These are phyloP conservation scores for Microdochium paspali DNA, from an alignment of 2,329 filamentous ascomycete genomes.

Conservation along the genomic window DNA sequence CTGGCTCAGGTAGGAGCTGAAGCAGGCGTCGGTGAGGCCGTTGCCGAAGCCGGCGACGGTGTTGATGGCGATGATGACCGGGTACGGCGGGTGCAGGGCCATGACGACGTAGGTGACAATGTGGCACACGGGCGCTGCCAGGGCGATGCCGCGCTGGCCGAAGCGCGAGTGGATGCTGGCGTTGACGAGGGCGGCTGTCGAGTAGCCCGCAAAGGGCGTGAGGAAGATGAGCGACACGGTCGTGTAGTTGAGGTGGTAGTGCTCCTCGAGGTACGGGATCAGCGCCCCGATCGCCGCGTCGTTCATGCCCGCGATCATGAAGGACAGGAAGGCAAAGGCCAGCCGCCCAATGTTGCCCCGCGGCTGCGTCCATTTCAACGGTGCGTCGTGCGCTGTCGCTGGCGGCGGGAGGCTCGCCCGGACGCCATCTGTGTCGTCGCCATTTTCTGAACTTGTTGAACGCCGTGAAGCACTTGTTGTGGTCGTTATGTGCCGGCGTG, in stretches of 20 bases:
- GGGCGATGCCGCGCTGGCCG: slow-evolving; percentile 63
- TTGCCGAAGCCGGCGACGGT: slow-evolving; percentile 63
- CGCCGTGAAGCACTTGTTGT: not conserved
- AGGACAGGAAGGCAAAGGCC: not conserved
- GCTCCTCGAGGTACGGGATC: slow-evolving; percentile 40
- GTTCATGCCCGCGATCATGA: slow-evolving; percentile 7
- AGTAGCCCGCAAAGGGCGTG: slow-evolving; percentile 57
- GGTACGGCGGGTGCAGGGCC: slow-evolving; percentile 59
- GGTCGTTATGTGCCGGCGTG: not conserved
- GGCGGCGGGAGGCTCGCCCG: not conserved
- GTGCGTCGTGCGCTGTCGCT: not conserved
- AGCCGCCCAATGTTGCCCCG: not conserved
- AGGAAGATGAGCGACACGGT: slow-evolving; percentile 59
- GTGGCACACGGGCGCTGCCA: slow-evolving; percentile 54
- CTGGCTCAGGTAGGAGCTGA: slow-evolving; percentile 33
- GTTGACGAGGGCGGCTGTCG: slow-evolving; percentile 52
- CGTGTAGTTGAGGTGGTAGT: slow-evolving; percentile 53
- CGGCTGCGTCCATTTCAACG: not conserved
- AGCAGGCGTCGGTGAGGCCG: slow-evolving; percentile 42
- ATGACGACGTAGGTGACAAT: slow-evolving; percentile 56
- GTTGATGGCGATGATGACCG: slow-evolving; percentile 54
- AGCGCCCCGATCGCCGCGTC: slow-evolving; percentile 5
- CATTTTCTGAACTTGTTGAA: not conserved
- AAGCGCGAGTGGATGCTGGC: slow-evolving; percentile 53
- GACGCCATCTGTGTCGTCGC: not conserved